Conservation (phyloP, 257 asterid species). For the Knoxia roxburghii region DNA sequence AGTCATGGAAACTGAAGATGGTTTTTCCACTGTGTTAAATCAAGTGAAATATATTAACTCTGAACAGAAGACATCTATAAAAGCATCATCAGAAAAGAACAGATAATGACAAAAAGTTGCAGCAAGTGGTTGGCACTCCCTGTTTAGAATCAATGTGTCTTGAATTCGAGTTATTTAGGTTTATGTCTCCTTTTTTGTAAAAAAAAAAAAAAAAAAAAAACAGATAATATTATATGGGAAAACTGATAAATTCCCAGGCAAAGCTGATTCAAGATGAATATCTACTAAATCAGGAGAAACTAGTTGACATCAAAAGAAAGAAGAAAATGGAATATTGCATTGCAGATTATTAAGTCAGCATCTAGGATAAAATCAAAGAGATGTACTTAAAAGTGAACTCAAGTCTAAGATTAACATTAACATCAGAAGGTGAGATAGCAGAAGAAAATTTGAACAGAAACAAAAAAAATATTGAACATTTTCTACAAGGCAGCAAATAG, state of each 20-base stretch:
- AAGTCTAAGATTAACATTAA: conserved; percentile 4
- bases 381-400: conserved; percentile 9
- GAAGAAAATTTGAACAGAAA: neutral
- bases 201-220: no score
- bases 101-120: no score
- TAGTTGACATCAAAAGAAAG: neutral
- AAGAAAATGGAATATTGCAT: conserved; percentile 15
- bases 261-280: neutral
- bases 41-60: neutral
- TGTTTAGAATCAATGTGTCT: no score
- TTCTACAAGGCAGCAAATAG: conserved; percentile 25
- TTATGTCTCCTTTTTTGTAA: no score
- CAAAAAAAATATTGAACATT: conserved; percentile 2
- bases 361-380: conserved; percentile 5
- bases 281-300: neutral
- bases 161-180: no score
- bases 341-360: conserved; percentile 11
- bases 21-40: neutral
- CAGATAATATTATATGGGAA: neutral
- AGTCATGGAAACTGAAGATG: neutral
- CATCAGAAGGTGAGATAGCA: conserved; percentile 2
- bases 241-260: neutral
- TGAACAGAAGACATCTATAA: no score
- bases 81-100: neutral
- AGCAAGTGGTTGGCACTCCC: no score